These are phyloP conservation scores for Brasilioporus rufonigricans DNA, from an alignment of 768 basidiomycete species.

Conservation along the genomic window DNA sequence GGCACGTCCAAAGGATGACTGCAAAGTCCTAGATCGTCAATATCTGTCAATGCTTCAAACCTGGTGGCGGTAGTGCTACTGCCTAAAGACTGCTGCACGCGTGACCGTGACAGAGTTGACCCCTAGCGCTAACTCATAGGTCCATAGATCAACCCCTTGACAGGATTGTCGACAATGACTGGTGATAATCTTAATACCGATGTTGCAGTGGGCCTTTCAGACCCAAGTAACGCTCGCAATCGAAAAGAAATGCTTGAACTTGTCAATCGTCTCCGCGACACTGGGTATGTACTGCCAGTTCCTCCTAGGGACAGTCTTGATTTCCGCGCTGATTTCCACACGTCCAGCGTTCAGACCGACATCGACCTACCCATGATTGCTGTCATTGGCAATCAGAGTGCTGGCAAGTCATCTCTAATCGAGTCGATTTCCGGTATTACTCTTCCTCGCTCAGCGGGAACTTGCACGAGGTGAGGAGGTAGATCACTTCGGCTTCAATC, in stretches of 20 bases:
- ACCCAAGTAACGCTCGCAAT: conserved; percentile 48
- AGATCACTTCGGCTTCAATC: neutral
- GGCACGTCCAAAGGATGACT: no score
- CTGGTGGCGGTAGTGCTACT: no score
- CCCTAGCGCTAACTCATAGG: no score
- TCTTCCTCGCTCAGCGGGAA: neutral
- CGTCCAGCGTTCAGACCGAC: conserved; percentile 1
- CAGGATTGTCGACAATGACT: no score
- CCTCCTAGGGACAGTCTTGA: neutral
- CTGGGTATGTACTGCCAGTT: conserved; percentile 41
- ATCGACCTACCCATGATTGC: conserved; percentile 4
- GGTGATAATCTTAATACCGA: neutral
- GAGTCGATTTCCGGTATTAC: conserved; percentile 2
- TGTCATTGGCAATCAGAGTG: conserved; percentile 1
- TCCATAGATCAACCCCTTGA: no score
- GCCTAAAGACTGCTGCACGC: no score
- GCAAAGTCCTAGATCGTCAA: no score
- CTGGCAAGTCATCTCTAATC: neutral
- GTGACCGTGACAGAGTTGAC: no score
- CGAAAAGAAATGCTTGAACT: conserved; percentile 57
- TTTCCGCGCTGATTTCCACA: neutral
- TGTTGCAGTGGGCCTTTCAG: conserved; percentile 48
- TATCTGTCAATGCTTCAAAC: no score
- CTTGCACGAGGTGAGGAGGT: neutral
- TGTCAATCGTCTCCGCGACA: conserved; percentile 58